These are phyloP conservation scores for Wickerhamomyces strasburgensis DNA, from an alignment of 805 yeast species.

Conservation along the genomic window DNA sequence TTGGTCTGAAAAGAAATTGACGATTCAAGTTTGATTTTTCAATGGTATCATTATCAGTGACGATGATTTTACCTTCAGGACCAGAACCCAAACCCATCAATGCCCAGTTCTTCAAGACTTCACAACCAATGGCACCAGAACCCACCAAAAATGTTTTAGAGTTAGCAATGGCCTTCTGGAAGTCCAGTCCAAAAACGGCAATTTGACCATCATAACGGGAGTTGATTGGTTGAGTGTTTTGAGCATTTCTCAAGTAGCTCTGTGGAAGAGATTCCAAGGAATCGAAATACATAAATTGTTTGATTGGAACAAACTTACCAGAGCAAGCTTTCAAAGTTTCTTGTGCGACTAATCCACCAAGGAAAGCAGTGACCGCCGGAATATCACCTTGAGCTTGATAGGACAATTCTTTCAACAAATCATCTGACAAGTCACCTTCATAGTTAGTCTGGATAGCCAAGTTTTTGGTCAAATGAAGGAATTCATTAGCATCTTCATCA, in stretches of 20 bases:
- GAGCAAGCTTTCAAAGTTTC: conserved; percentile 94
- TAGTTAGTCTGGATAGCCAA: conserved; percentile 52
- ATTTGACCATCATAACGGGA: conserved; percentile 93
- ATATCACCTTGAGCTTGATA: conserved; percentile 89
- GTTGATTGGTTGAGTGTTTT: conserved; percentile 67
- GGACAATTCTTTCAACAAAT: conserved; percentile 65
- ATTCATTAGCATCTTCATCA: conserved; percentile 66
- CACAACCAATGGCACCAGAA: conserved; percentile 98
- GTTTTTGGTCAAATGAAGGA: conserved; percentile 53
- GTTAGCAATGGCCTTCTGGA: conserved; percentile 69
- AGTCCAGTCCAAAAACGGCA: conserved; percentile 84
- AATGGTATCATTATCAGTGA: conserved; percentile 92
- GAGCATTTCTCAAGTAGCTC: conserved; percentile 57
- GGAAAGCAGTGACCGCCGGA: conserved; percentile 83
- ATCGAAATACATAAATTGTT: conserved; percentile 90
- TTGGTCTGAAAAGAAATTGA: conserved; percentile 91
- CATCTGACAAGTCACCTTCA: conserved; percentile 60
- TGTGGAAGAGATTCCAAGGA: conserved; percentile 88
- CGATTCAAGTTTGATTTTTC: conserved; percentile 95
- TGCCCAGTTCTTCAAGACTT: conserved; percentile 98
- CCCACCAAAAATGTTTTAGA: conserved; percentile 88
- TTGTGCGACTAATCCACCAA: conserved; percentile 94
- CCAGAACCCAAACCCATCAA: conserved; percentile 94
- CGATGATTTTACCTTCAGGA: conserved; percentile 72
- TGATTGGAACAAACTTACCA: conserved; percentile 90